Conservation (phyloP, 2,329 filamentous ascomycete species). For the Huntiella savannae region DNA sequence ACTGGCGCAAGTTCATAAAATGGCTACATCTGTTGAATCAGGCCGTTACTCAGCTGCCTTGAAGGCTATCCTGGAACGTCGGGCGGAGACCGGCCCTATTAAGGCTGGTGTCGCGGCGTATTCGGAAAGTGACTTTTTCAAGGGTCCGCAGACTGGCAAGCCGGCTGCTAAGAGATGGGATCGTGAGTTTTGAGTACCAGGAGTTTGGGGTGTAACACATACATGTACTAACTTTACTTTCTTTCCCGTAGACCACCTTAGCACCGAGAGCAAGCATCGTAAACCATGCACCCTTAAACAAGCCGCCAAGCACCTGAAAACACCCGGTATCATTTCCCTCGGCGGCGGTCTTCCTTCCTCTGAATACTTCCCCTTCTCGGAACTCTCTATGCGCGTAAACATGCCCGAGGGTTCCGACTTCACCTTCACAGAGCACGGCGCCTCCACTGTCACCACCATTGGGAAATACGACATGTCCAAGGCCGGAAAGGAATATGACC, state of each 20-base stretch:
- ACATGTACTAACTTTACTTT: slow-evolving; percentile 5
- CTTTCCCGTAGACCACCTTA: slow-evolving; percentile 32
- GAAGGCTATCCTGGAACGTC: slow-evolving; percentile 45
- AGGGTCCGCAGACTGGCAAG: slow-evolving; percentile 42
- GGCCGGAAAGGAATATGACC: slow-evolving; percentile 35
- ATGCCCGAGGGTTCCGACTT: slow-evolving; percentile 24
- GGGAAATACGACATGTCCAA: slow-evolving; percentile 56
- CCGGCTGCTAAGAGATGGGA: slow-evolving; percentile 71
- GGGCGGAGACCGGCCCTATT: slow-evolving; percentile 52
- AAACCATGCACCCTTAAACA: slow-evolving; percentile 60
- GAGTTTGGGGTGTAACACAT: not conserved
- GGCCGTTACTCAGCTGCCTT: slow-evolving; percentile 17
- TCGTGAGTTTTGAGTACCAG: slow-evolving; percentile 31
- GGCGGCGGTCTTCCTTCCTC: slow-evolving; percentile 80
- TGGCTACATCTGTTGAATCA: slow-evolving; percentile 1
- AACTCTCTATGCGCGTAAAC: slow-evolving; percentile 57
- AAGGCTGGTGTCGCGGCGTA: slow-evolving; percentile 58
- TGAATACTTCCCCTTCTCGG: slow-evolving; percentile 82
- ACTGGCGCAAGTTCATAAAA: too few relatives aligned
- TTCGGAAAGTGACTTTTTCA: slow-evolving; percentile 68
- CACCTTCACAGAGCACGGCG: slow-evolving; percentile 51
- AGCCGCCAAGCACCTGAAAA: slow-evolving; percentile 61
- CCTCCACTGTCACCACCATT: slow-evolving; percentile 38
- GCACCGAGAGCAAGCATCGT: slow-evolving; percentile 38
- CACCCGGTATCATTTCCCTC: slow-evolving; percentile 71